Conservation (phyloP, 805 yeast genomes). For the Barnettozyma sucrosica region DNA sequence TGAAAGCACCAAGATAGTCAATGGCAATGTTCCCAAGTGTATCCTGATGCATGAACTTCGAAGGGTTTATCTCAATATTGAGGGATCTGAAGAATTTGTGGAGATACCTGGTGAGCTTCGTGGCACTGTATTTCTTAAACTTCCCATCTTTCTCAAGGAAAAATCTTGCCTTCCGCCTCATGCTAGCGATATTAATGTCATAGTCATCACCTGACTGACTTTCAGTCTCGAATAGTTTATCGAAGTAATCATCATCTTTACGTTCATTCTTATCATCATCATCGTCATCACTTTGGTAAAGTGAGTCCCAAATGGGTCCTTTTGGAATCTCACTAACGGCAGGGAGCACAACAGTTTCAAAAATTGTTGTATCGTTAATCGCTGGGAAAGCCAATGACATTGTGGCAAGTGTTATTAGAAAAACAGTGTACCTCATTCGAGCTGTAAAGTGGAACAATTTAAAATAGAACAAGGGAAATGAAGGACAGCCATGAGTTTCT, state of each 20-base stretch:
- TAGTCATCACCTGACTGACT: not conserved
- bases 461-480: too few species aligned
- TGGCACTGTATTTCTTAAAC: not conserved
- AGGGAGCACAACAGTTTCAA: not conserved
- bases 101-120: not conserved
- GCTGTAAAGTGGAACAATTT: too few species aligned
- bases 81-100: not conserved
- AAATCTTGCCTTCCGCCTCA: not conserved
- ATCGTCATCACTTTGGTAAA: not conserved
- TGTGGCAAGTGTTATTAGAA: not conserved
- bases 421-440: not conserved
- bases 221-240: not conserved
- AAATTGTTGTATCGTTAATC: too few species aligned
- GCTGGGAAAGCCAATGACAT: not conserved
- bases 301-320: not conserved
- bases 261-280: not conserved
- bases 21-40: not conserved
- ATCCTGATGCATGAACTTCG: not conserved
- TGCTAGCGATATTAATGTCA: not conserved
- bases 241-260: not conserved
- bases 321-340: too few species aligned
- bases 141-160: not conserved
- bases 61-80: not conserved
- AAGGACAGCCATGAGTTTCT: too few species aligned
- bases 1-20: not conserved